A percentile compares a stretch with the other conserved stretches of the same genome.
phyloP scores from a whole-genome alignment of 2,329 filamentous ascomycete genomes.

The Trichoderma hamatum region DNA sequence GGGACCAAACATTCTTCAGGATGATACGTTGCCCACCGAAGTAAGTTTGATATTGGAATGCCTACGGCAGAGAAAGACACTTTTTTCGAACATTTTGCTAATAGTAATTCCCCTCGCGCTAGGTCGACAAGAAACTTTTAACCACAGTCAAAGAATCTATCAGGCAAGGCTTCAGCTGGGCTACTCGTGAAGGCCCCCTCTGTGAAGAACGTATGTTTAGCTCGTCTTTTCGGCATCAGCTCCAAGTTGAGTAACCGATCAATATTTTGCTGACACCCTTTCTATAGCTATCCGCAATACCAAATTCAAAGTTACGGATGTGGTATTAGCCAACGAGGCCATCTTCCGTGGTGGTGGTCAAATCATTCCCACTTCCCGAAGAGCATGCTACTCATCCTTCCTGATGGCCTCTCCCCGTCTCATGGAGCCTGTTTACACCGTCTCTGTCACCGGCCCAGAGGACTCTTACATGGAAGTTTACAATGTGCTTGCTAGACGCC shows the following conservation, averaged over 20 bases:
- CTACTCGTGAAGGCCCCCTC: conserved; percentile 88
- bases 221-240: too few species aligned
- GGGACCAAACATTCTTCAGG: conserved; percentile 93
- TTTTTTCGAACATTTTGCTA: neutral
- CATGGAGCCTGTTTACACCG: conserved; percentile 95
- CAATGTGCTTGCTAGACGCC: conserved; percentile 82
- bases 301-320: conserved; percentile 94
- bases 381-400: conserved; percentile 94
- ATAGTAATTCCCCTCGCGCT: neutral
- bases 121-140: conserved; percentile 90
- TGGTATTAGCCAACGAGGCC: conserved; percentile 81
- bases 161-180: conserved; percentile 96
- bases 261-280: conserved; percentile 34
- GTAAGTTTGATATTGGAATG: conserved; percentile 47
- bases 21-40: conserved; percentile 92
- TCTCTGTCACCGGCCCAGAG: conserved; percentile 89
- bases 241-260: too few species aligned
- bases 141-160: conserved; percentile 88
- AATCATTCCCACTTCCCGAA: conserved; percentile 91
- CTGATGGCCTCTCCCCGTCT: conserved; percentile 93
- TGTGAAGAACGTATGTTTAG: conserved; percentile 88
- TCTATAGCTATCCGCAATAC: conserved; percentile 88
- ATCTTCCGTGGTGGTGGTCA: conserved; percentile 96
- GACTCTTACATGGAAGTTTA: conserved; percentile 88
- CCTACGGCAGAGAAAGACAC: neutral